A percentile compares a stretch with the other conserved stretches of the same genome.
Conservation (phyloP, 192 early-diverging fungal genomes). For the Backusella mclennaniae region DNA sequence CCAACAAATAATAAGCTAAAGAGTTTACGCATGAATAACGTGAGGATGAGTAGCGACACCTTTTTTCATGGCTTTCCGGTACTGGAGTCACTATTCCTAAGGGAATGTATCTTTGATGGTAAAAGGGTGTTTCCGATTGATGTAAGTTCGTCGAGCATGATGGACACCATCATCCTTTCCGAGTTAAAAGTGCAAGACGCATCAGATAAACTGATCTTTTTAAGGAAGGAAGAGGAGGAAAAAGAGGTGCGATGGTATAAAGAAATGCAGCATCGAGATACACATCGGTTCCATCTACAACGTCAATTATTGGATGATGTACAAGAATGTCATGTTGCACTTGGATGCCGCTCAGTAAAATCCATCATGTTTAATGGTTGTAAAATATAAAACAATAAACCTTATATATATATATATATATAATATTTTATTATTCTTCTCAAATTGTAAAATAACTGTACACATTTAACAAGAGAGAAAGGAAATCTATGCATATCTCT, state of each 20-base stretch:
- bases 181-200: not conserved
- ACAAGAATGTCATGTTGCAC: not conserved
- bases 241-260: not conserved
- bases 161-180: not conserved
- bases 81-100: not conserved
- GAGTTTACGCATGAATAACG: not conserved
- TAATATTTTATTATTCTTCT: not conserved
- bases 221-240: not conserved
- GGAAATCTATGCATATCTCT: not conserved
- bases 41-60: not conserved
- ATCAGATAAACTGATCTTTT: not conserved
- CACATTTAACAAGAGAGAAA: not conserved
- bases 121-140: not conserved
- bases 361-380: constrained; percentile 2
- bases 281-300: not conserved
- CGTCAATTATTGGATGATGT: not conserved
- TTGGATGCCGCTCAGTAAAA: not conserved
- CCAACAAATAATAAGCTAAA: not conserved
- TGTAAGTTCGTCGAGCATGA: not conserved
- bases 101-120: not conserved
- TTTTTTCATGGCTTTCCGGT: not conserved
- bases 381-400: not conserved
- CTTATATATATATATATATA: not conserved
- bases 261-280: not conserved
- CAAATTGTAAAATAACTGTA: not conserved